Percentiles rank a stretch among this genome's conserved stretches.
These are phyloP conservation scores for Pouteria campechiana DNA, from an alignment of 179 eudicot species.

Conservation along the genomic window DNA sequence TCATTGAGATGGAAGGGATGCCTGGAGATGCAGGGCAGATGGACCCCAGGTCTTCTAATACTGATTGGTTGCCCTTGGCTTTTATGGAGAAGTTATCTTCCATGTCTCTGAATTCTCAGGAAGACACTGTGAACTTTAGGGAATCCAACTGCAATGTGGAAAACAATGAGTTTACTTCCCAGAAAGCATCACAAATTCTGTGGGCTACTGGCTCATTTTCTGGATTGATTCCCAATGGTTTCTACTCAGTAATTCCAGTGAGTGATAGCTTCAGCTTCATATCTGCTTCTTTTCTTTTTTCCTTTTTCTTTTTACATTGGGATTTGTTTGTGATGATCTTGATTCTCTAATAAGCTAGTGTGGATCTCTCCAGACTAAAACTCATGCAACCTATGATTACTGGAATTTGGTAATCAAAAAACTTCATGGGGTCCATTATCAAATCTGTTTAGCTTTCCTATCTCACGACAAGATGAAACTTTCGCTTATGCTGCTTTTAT, in stretches of 20 bases:
- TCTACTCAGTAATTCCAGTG: slow-evolving; percentile 85
- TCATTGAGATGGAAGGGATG: slow-evolving; percentile 64
- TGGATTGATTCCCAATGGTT: slow-evolving; percentile 84
- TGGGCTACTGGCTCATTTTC: slow-evolving; percentile 87
- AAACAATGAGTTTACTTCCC: slow-evolving; percentile 28
- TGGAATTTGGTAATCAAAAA: too few species aligned
- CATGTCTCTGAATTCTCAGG: slow-evolving; percentile 59
- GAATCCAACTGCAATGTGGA: slow-evolving; percentile 30
- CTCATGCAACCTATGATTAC: too few species aligned
- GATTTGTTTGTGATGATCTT: too few species aligned
- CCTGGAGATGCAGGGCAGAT: slow-evolving; percentile 48
- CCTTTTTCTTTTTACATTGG: too few species aligned
- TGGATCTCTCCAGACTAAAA: too few species aligned
- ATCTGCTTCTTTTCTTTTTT: too few species aligned
- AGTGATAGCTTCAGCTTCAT: too few species aligned
- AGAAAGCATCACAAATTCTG: slow-evolving; percentile 66
- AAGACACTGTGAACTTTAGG: slow-evolving; percentile 32
- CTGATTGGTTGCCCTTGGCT: slow-evolving; percentile 76
- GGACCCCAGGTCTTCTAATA: slow-evolving; percentile 54
- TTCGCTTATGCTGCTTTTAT: too few species aligned
- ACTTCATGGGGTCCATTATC: too few species aligned
- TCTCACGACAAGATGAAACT: too few species aligned
- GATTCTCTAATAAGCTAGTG: too few species aligned
- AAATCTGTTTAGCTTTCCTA: too few species aligned
- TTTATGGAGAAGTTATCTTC: slow-evolving; percentile 63